These are phyloP conservation scores for Sordariomycetes sp. DNA, from an alignment of 2,329 filamentous ascomycete species.

Conservation along the genomic window DNA sequence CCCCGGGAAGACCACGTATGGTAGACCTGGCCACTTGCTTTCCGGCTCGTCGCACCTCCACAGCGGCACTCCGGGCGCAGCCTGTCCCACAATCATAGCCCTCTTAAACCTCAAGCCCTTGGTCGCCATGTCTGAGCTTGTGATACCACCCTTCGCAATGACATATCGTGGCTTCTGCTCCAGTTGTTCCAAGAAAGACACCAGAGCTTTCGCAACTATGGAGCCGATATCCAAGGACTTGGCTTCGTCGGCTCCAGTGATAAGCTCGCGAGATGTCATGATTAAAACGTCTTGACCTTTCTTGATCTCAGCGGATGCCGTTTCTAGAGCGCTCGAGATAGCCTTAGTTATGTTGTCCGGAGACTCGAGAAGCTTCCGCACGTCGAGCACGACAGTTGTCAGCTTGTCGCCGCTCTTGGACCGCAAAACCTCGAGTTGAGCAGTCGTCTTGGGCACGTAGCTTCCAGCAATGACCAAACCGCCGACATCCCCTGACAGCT, in stretches of 20 bases:
- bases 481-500: conserved; percentile 23
- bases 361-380: conserved; percentile 34
- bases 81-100: conserved; percentile 46
- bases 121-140: conserved; percentile 46
- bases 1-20: conserved; percentile 47
- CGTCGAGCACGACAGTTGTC: conserved; percentile 35
- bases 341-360: conserved; percentile 20
- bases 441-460: conserved; percentile 51
- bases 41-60: conserved; percentile 48
- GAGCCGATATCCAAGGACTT: conserved; percentile 45
- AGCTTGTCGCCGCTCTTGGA: conserved; percentile 27
- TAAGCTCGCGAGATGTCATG: conserved; percentile 48
- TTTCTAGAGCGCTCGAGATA: conserved; percentile 16
- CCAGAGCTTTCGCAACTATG: conserved; percentile 39
- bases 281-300: conserved; percentile 43
- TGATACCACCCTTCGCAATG: conserved; percentile 52
- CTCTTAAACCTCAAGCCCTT: conserved; percentile 45
- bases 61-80: conserved; percentile 43
- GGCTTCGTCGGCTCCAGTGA: conserved; percentile 33
- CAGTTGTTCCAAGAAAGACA: conserved; percentile 33
- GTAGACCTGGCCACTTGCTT: conserved; percentile 38
- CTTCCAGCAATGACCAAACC: conserved; percentile 47
- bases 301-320: conserved; percentile 27
- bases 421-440: conserved; percentile 36
- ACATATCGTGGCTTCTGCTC: conserved; percentile 41